Evolutionary conservation across 352 stramenopile species (phyloP).

Genomic region (Peronospora farinosa): DNA sequence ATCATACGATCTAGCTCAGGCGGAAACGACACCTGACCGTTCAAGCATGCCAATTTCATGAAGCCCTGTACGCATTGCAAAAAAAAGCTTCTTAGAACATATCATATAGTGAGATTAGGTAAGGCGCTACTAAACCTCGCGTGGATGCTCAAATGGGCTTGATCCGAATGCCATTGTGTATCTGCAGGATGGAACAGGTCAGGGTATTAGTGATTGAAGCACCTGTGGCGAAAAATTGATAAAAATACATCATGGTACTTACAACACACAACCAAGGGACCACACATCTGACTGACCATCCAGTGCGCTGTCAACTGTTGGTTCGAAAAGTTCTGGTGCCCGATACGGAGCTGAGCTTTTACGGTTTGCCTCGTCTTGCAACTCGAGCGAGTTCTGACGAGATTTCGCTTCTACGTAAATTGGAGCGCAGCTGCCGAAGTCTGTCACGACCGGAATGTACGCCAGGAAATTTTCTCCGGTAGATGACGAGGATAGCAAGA

Average conservation of each 20-base stretch:
- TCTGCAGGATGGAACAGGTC: slow-evolving; percentile 17
- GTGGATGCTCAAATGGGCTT: slow-evolving; percentile 73
- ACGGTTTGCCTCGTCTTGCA: slow-evolving; percentile 73
- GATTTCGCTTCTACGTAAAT: slow-evolving; percentile 64
- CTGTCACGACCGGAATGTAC: slow-evolving; percentile 76
- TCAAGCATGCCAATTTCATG: slow-evolving; percentile 79
- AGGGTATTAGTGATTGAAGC: slow-evolving; percentile 2
- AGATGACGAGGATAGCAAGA: slow-evolving; percentile 64
- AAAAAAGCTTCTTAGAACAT: slow-evolving; percentile 1
- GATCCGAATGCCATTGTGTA: slow-evolving; percentile 83
- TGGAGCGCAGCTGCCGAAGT: slow-evolving; percentile 77
- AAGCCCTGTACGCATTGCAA: slow-evolving; percentile 44
- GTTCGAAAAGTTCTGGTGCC: slow-evolving; percentile 81
- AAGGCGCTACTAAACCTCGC: slow-evolving; percentile 34
- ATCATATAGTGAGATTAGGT: neutral
- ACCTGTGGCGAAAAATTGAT: neutral
- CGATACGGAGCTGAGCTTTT: slow-evolving; percentile 82
- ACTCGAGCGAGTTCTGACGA: slow-evolving; percentile 60
- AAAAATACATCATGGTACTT: slow-evolving; percentile 11
- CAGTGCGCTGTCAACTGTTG: slow-evolving; percentile 48
- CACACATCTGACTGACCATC: slow-evolving; percentile 83
- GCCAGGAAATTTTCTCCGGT: slow-evolving; percentile 60
- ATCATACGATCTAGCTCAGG: slow-evolving; percentile 64
- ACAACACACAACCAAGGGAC: slow-evolving; percentile 81
- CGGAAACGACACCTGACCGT: slow-evolving; percentile 69